Evolutionary conservation across 495 filamentous ascomycete species (phyloP).

Genomic region (Penicillium fimorum): DNA sequence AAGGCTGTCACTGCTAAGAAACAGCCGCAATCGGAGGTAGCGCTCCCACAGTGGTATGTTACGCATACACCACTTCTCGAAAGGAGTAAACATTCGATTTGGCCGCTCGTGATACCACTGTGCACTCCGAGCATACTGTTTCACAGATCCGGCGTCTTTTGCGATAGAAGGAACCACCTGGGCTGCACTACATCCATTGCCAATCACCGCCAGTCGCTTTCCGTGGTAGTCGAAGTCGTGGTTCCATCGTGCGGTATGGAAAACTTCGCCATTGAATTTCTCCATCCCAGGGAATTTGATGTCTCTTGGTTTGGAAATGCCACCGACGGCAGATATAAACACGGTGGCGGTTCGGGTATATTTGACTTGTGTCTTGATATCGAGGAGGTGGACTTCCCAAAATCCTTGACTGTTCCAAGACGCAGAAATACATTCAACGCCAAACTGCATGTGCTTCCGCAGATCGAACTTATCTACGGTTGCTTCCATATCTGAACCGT

Average conservation of each 20-base stretch:
- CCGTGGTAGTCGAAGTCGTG: constrained; percentile 29
- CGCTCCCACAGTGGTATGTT: constrained; percentile 36
- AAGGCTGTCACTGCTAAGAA: constrained; percentile 27
- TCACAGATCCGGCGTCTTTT: constrained; percentile 46
- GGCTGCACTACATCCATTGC: constrained; percentile 48
- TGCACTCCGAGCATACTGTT: constrained; percentile 54
- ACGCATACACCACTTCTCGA: constrained; percentile 36
- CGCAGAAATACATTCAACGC: constrained; percentile 22
- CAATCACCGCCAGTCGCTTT: constrained; percentile 50
- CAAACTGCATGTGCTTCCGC: constrained; percentile 22
- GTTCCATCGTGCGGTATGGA: constrained; percentile 51
- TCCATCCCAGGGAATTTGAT: constrained; percentile 39
- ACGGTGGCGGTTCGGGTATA: constrained; percentile 27
- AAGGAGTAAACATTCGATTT: not conserved
- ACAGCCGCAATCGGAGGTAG: constrained; percentile 32
- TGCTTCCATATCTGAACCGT: constrained; percentile 27
- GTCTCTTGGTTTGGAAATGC: constrained; percentile 43
- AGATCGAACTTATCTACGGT: constrained; percentile 38
- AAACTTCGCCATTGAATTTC: constrained; percentile 42
- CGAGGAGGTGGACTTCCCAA: constrained; percentile 29
- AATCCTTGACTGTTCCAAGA: constrained; percentile 24
- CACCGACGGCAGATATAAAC: constrained; percentile 51
- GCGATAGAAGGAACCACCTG: constrained; percentile 37
- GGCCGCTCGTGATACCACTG: constrained; percentile 51
- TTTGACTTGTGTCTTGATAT: constrained; percentile 20